Evolutionary conservation across 345 rosid species (phyloP), one percentile per base, ranked within the genome.

Genomic region (Ailanthus altissimus): DNA sequence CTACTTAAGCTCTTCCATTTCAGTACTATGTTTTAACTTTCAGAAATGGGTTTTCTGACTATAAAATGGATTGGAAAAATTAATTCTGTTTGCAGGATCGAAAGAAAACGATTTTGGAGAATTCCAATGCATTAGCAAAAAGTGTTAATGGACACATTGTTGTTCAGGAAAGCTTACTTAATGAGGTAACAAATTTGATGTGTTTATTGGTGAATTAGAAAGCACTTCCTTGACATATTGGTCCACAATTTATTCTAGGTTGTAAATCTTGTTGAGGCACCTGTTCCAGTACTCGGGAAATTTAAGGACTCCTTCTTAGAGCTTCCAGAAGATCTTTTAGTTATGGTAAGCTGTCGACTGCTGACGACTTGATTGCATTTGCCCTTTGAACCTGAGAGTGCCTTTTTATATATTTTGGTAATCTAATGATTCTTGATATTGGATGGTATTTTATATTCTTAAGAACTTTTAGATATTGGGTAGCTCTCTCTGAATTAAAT

Each of bases 181-280:
- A 89, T 79, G 99, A 93, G 97, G 99, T 91, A 88, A 83, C 5
- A 40, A 21, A 46, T 2, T 42, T 38, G 43, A 46, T 64, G 23
- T 58, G 69, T 53, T 70, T 50, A 75, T 66, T 81, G 32, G 58
- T 83, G 76, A 80, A 62, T 72, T 80, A 46, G 58, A 47, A 45
- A 63, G 14, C 14, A 25, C 73, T 63, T 49, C 28, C 50, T 77
- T 28, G 67, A 65, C 42, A 2, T 78, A 57, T 71, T 63, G 59
- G 0, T 72, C 73, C 21, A 5, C 43, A 49, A 76, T 60, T 73
- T 79, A 50, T 79, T 72, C 78, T 81, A 95, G 99, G 99, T 93
- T 82, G 91, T 88, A 76, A 93, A 95, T 91, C 99, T 95, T 78
- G 93, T 95, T 42, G 99, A 95, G 85, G 96, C 94, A 67, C 99